Conservation (phyloP, 2,329 filamentous ascomycete species). For the Exophiala sideris region DNA sequence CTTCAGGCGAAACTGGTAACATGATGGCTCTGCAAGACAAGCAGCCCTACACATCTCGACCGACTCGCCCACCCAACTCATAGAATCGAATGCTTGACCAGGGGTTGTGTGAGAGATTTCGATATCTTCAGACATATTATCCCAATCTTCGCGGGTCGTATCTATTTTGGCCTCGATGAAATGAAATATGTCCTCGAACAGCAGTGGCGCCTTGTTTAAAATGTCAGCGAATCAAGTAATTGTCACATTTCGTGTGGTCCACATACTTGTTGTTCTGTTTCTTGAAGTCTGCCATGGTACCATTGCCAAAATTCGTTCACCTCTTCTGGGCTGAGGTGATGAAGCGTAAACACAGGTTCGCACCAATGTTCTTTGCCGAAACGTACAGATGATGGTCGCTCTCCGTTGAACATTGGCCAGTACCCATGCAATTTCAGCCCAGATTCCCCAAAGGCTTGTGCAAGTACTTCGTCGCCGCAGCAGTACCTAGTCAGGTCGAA, state of each 20-base stretch:
- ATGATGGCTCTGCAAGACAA: not conserved
- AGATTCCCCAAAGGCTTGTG: conserved; percentile 49
- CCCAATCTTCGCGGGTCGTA: not conserved
- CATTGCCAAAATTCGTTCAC: conserved; percentile 34
- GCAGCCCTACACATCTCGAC: not conserved
- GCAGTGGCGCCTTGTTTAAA: not conserved
- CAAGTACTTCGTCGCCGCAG: conserved; percentile 54
- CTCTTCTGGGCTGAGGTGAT: conserved; percentile 54
- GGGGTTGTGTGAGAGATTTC: not conserved
- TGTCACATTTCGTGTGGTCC: not conserved
- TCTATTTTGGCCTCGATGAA: not conserved
- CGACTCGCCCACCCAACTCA: not conserved
- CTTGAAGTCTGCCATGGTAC: not conserved
- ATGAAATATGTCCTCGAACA: not conserved
- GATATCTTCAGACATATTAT: not conserved
- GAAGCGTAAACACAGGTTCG: conserved; percentile 57
- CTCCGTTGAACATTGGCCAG: conserved; percentile 55
- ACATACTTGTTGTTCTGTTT: too few relatives aligned
- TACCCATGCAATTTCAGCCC: conserved; percentile 40
- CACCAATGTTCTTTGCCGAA: conserved; percentile 51
- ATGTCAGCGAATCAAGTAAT: not conserved
- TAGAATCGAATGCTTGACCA: not conserved
- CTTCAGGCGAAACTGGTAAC: not conserved
- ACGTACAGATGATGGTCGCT: conserved; percentile 52
- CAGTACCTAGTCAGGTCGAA: conserved; percentile 47